Percentiles rank a stretch among this genome's conserved stretches.
Conservation (phyloP, 768 basidiomycete genomes). For the Xanthoconium purpureum region DNA sequence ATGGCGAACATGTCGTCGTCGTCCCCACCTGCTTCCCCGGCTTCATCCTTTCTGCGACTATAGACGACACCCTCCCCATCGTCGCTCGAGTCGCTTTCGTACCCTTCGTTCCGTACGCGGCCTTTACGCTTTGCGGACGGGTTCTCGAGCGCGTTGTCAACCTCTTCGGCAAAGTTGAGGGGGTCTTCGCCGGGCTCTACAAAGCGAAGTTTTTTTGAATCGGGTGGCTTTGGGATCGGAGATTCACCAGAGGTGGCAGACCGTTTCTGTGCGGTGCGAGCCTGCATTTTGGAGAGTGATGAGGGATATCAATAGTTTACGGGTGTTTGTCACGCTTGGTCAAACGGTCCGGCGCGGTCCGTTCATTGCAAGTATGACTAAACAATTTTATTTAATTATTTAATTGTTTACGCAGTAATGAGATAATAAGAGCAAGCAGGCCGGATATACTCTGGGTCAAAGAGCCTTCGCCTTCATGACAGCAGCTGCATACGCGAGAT, state of each 20-base stretch:
- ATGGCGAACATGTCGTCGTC: slow-evolving; percentile 81
- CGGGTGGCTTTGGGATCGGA: slow-evolving; percentile 26
- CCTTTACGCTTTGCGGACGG: slow-evolving; percentile 62
- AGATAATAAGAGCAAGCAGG: no score
- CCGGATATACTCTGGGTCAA: neutral
- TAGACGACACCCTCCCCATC: slow-evolving; percentile 91
- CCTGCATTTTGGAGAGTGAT: slow-evolving; percentile 28
- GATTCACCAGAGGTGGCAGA: slow-evolving; percentile 38
- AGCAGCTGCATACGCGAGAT: slow-evolving; percentile 56
- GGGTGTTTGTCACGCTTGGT: slow-evolving; percentile 14
- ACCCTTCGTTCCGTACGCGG: slow-evolving; percentile 80
- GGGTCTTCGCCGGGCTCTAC: slow-evolving; percentile 76
- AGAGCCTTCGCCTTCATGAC: slow-evolving; percentile 32
- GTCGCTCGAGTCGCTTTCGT: slow-evolving; percentile 92
- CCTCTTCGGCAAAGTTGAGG: slow-evolving; percentile 71
- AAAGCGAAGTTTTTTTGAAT: slow-evolving; percentile 72
- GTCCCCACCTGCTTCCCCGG: slow-evolving; percentile 57
- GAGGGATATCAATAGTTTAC: slow-evolving; percentile 14
- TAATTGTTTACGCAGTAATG: no score
- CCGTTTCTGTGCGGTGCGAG: slow-evolving; percentile 42
- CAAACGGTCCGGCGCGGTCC: neutral
- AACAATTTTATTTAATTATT: neutral
- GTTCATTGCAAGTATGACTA: neutral
- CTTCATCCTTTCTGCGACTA: slow-evolving; percentile 61
- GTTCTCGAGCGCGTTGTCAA: slow-evolving; percentile 70